Percentiles rank a stretch among this genome's conserved stretches.
phyloP scores from a whole-genome alignment of 345 rosid species.

The Bruguiera sexangula region DNA sequence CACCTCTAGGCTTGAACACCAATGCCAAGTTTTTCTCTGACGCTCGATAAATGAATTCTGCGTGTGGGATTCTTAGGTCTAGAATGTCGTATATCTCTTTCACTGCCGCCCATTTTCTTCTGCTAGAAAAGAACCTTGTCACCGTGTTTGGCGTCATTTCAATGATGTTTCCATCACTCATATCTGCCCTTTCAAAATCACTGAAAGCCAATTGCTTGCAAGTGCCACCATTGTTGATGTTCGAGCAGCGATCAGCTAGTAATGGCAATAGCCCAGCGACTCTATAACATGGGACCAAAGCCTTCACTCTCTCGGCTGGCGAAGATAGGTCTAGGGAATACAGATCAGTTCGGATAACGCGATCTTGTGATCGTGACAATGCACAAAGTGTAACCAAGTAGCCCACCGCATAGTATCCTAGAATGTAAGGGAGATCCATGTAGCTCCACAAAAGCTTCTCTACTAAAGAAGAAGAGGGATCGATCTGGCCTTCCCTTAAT shows the following conservation, averaged over 20 bases:
- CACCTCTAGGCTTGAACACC: slow-evolving; percentile 79
- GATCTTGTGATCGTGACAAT: slow-evolving; percentile 60
- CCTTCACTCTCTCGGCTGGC: slow-evolving; percentile 59
- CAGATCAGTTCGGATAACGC: slow-evolving; percentile 64
- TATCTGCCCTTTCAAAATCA: slow-evolving; percentile 66
- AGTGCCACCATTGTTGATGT: slow-evolving; percentile 22
- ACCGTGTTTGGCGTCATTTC: slow-evolving; percentile 79
- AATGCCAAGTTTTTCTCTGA: slow-evolving; percentile 55
- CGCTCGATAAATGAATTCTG: slow-evolving; percentile 50
- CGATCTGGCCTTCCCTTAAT: slow-evolving; percentile 52
- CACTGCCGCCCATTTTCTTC: slow-evolving; percentile 60
- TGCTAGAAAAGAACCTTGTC: slow-evolving; percentile 50
- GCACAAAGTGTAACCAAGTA: slow-evolving; percentile 76
- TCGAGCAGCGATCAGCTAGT: slow-evolving; percentile 63
- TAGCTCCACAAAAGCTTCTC: slow-evolving; percentile 87
- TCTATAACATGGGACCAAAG: slow-evolving; percentile 81
- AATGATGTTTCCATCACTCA: slow-evolving; percentile 40
- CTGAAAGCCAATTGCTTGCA: slow-evolving; percentile 44
- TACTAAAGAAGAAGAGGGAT: slow-evolving; percentile 61
- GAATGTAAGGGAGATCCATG: slow-evolving; percentile 74
- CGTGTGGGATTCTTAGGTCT: slow-evolving; percentile 80
- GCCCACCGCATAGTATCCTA: slow-evolving; percentile 86
- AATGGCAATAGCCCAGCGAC: slow-evolving; percentile 67
- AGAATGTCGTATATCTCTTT: slow-evolving; percentile 75
- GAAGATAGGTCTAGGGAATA: slow-evolving; percentile 64